Percentiles rank a stretch among this genome's conserved stretches.
Conservation (phyloP, 2,329 filamentous ascomycete genomes). For the Cercospora brassicicola region DNA sequence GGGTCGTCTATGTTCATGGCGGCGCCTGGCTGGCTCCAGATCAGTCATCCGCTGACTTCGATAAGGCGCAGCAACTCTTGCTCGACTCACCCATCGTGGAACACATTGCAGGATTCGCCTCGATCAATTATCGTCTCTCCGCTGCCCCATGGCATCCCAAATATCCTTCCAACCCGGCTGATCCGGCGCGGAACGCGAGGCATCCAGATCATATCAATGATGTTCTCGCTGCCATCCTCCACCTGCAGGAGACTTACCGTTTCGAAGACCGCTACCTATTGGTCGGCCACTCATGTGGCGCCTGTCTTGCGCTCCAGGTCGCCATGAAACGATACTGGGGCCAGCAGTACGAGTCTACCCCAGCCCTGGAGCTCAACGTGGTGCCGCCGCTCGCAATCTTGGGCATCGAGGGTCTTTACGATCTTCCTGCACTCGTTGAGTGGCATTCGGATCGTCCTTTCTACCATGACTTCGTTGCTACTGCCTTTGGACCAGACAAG, state of each 20-base stretch:
- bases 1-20: constrained; percentile 50
- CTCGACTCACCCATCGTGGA: constrained; percentile 29
- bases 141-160: constrained; percentile 48
- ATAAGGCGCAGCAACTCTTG: constrained; percentile 42
- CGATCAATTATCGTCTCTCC: constrained; percentile 65
- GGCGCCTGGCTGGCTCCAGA: constrained; percentile 53
- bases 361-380: constrained; percentile 32
- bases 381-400: constrained; percentile 55
- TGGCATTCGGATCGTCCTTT: constrained; percentile 48
- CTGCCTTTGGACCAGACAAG: constrained; percentile 60
- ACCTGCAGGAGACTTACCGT: constrained; percentile 51
- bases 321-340: constrained; percentile 49
- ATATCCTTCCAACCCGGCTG: constrained; percentile 50
- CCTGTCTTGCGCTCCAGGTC: constrained; percentile 63
- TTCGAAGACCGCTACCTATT: constrained; percentile 55
- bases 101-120: constrained; percentile 61
- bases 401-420: constrained; percentile 66
- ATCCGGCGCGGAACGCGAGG: constrained; percentile 49
- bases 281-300: constrained; percentile 64
- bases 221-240: constrained; percentile 53
- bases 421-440: constrained; percentile 56
- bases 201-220: constrained; percentile 65
- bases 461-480: constrained; percentile 60
- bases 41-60: constrained; percentile 42
- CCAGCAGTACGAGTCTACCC: constrained; percentile 32